phyloP scores from a whole-genome alignment of 164 flowering plant species.

The Vitis rotundifolia region DNA sequence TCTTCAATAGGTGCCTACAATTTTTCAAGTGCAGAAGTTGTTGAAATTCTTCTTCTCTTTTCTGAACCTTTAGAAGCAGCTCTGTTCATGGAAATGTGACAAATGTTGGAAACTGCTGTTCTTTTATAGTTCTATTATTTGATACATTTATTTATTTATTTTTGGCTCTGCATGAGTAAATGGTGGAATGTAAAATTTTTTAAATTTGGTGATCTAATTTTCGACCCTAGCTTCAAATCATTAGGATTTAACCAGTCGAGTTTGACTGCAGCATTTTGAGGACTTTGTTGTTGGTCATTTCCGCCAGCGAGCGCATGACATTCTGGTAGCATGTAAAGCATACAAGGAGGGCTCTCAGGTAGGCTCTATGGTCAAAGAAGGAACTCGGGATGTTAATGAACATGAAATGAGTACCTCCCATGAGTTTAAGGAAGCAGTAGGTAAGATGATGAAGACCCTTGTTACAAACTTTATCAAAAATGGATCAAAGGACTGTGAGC shows the following conservation, averaged over 20 bases:
- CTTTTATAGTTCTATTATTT: too few species aligned
- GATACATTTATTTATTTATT: too few species aligned
- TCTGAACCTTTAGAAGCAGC: too few species aligned
- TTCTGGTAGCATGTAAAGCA: slow-evolving; percentile 38
- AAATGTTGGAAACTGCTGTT: too few species aligned
- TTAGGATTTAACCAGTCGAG: background rate
- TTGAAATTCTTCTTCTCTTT: too few species aligned
- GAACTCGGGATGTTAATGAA: slow-evolving; percentile 1
- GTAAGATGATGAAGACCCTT: slow-evolving; percentile 27
- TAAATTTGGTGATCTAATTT: too few species aligned
- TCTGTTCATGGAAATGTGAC: too few species aligned
- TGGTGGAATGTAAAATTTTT: too few species aligned
- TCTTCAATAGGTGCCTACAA: too few species aligned
- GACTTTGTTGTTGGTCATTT: slow-evolving; percentile 43
- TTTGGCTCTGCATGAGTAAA: too few species aligned
- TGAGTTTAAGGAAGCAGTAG: slow-evolving; percentile 11
- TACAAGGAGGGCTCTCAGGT: slow-evolving; percentile 34
- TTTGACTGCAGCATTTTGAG: slow-evolving; percentile 40
- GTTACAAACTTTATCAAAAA: slow-evolving; percentile 24
- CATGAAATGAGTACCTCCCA: background rate
- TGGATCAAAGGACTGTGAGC: slow-evolving; percentile 31
- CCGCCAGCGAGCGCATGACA: slow-evolving; percentile 26
- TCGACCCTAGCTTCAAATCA: background rate
- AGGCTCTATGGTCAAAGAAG: slow-evolving; percentile 21
- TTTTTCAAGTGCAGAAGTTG: too few species aligned